Percentiles rank a stretch among this genome's conserved stretches.
Evolutionary conservation across 352 stramenopile genomes (phyloP).

Genomic region (Globisporangium mamillatum): DNA sequence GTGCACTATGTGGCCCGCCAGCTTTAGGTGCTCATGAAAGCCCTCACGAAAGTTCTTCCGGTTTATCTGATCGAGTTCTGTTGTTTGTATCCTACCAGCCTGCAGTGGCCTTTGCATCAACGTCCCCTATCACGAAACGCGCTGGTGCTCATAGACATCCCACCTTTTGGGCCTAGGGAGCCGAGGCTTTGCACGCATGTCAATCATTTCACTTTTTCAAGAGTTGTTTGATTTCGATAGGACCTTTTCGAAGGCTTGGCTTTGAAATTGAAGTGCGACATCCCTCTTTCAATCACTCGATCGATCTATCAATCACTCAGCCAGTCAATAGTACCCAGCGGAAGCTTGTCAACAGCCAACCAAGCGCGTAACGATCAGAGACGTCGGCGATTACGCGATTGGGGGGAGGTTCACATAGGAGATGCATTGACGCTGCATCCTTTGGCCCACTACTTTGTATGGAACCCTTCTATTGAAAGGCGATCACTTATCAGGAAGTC

Average conservation of each 20-base stretch:
- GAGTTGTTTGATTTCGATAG: not conserved
- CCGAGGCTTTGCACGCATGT: not conserved
- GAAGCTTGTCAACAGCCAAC: not conserved
- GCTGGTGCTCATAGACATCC: not conserved
- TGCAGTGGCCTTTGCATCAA: not conserved
- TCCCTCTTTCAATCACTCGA: not conserved
- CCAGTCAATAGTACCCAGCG: not conserved
- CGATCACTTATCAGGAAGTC: no score
- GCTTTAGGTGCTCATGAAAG: not conserved
- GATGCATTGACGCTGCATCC: not conserved
- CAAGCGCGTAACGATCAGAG: not conserved
- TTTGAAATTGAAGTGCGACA: not conserved
- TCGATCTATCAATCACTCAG: not conserved
- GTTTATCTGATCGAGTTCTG: no score
- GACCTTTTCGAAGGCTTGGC: not conserved
- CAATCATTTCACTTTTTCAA: not conserved
- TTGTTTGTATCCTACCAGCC: no score
- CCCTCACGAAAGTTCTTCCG: no score
- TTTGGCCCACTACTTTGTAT: not conserved
- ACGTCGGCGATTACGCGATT: not conserved
- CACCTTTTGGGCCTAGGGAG: not conserved
- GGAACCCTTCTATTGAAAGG: not conserved
- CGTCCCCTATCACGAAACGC: not conserved
- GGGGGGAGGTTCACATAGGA: not conserved
- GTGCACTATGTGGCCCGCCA: no score